Evolutionary conservation across 805 yeast genomes (phyloP).

Genomic region (Kregervanrija fluxuum): DNA sequence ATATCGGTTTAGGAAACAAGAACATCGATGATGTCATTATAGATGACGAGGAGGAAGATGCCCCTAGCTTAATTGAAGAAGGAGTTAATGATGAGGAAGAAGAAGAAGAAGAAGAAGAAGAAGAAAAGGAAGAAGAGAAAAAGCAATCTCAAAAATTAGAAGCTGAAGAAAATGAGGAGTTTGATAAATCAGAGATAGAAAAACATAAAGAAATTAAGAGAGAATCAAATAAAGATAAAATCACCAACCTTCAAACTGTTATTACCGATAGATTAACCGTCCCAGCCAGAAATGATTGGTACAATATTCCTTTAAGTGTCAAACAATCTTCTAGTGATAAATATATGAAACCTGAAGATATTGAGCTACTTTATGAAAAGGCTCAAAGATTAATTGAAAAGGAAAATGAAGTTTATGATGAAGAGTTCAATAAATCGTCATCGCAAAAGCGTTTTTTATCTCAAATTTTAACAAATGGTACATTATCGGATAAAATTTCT

Average conservation of each 20-base stretch:
- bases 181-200: constrained; percentile 21
- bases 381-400: constrained; percentile 59
- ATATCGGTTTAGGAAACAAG: constrained; percentile 49
- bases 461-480: constrained; percentile 86
- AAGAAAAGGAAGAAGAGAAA: constrained; percentile 30
- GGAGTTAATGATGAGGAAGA: constrained; percentile 29
- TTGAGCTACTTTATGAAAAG: constrained; percentile 53
- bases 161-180: constrained; percentile 23
- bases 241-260: constrained; percentile 38
- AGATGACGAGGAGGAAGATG: constrained; percentile 29
- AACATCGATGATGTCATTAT: constrained; percentile 29
- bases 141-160: constrained; percentile 21
- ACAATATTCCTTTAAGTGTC: constrained; percentile 41
- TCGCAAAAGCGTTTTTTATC: constrained; percentile 84
- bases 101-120: constrained; percentile 29
- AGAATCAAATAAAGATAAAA: constrained; percentile 23
- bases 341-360: constrained; percentile 41
- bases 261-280: constrained; percentile 48
- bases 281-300: constrained; percentile 72
- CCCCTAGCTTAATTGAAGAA: constrained; percentile 29
- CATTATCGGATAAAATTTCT: constrained; percentile 88
- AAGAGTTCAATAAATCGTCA: constrained; percentile 65
- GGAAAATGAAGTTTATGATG: constrained; percentile 66
- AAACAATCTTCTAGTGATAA: constrained; percentile 24
- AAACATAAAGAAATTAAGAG: constrained; percentile 24